These are phyloP conservation scores for Phialophora tarda DNA, from an alignment of 2,329 filamentous ascomycete species.

Conservation along the genomic window DNA sequence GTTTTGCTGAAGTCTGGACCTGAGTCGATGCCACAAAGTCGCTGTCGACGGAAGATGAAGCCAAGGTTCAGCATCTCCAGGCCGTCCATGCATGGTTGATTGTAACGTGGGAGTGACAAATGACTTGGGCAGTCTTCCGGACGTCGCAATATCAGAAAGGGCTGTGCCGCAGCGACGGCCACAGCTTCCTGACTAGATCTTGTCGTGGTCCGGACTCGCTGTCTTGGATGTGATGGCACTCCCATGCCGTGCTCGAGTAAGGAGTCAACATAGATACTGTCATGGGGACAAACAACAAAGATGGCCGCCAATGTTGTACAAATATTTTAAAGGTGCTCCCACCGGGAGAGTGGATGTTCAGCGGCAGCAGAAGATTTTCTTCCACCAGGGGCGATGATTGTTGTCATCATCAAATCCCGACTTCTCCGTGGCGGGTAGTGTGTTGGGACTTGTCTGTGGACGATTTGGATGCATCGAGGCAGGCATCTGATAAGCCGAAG, in stretches of 20 bases:
- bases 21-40: background rate
- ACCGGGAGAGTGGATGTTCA: slow-evolving; percentile 22
- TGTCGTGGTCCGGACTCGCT: background rate
- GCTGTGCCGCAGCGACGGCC: background rate
- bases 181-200: background rate
- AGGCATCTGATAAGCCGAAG: slow-evolving; percentile 30
- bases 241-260: background rate
- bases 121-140: background rate
- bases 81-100: background rate
- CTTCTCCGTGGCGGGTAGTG: slow-evolving; percentile 32
- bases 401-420: slow-evolving; percentile 35
- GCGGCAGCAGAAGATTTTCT: slow-evolving; percentile 39
- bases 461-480: slow-evolving; percentile 25
- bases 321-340: background rate
- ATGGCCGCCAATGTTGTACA: slow-evolving; percentile 17
- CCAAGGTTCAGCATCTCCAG: background rate
- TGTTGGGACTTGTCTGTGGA: slow-evolving; percentile 17
- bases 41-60: background rate
- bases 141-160: background rate
- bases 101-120: background rate
- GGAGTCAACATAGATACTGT: background rate
- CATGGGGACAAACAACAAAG: background rate
- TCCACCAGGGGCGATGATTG: slow-evolving; percentile 36
- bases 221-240: background rate
- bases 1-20: background rate